Conservation (phyloP, 805 yeast genomes). For the Wickerhamomyces ciferrii region DNA sequence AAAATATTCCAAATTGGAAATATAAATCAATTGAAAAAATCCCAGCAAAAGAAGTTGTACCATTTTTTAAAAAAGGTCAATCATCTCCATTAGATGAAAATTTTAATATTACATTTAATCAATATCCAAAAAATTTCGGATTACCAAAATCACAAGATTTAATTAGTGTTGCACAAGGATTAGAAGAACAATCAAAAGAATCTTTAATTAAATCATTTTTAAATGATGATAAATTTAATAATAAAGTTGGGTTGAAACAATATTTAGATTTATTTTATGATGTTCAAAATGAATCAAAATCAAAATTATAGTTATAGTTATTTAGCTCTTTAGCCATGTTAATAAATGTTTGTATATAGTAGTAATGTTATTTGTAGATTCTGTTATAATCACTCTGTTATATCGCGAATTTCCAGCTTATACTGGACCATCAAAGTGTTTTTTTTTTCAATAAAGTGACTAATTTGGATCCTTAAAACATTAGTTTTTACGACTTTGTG, state of each 20-base stretch:
- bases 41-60: conserved; percentile 23
- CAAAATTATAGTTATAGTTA: not conserved
- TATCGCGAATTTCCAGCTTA: no score
- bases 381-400: no score
- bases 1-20: conserved; percentile 43
- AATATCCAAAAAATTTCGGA: conserved; percentile 57
- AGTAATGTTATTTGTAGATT: no score
- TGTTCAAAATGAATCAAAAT: not conserved
- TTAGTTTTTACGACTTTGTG: no score
- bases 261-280: not conserved
- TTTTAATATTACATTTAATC: conserved; percentile 32
- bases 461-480: no score
- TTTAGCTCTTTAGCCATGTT: no score
- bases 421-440: no score
- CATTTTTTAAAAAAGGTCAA: conserved; percentile 25
- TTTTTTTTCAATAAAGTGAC: no score
- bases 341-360: no score
- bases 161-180: no score
- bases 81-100: conserved; percentile 23
- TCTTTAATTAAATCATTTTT: conserved; percentile 61
- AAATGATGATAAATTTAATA: not conserved
- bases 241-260: not conserved
- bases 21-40: conserved; percentile 37
- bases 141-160: conserved; percentile 71
- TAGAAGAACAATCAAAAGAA: conserved; percentile 55